Evolutionary conservation across 73 alveolate genomes (phyloP).

Genomic region (Blepharisma japonicum): DNA sequence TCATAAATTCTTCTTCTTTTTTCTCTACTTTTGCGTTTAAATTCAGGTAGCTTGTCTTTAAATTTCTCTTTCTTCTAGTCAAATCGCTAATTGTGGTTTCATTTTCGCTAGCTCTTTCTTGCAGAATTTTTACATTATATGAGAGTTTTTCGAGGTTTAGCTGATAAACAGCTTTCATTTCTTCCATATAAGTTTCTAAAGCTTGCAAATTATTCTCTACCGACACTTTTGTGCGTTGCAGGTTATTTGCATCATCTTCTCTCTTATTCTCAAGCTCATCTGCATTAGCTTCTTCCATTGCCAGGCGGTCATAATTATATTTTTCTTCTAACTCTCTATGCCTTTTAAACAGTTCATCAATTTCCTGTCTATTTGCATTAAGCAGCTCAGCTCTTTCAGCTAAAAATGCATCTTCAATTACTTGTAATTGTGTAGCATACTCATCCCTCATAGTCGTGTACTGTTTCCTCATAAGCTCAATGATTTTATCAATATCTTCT

Average conservation of each 20-base stretch:
- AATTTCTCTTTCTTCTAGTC: slow-evolving; percentile 51
- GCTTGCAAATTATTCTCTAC: slow-evolving; percentile 75
- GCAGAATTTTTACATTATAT: slow-evolving; percentile 66
- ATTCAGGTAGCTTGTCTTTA: not conserved
- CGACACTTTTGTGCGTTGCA: slow-evolving; percentile 70
- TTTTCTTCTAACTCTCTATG: slow-evolving; percentile 68
- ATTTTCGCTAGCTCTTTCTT: slow-evolving; percentile 69
- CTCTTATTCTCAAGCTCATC: slow-evolving; percentile 69
- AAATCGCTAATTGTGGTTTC: slow-evolving; percentile 51
- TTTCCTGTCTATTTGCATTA: slow-evolving; percentile 54
- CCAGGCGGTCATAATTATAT: slow-evolving; percentile 56
- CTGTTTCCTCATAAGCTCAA: slow-evolving; percentile 68
- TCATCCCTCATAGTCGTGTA: slow-evolving; percentile 72
- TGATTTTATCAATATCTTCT: slow-evolving; percentile 68
- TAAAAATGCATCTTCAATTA: slow-evolving; percentile 73
- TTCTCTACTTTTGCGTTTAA: slow-evolving; percentile 43
- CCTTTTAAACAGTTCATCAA: slow-evolving; percentile 63
- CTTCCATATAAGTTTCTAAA: slow-evolving; percentile 80
- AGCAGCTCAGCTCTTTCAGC: slow-evolving; percentile 40
- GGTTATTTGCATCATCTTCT: slow-evolving; percentile 69
- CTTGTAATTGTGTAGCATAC: slow-evolving; percentile 60
- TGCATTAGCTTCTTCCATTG: slow-evolving; percentile 71
- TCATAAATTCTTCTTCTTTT: slow-evolving; percentile 48
- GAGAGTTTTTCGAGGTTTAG: slow-evolving; percentile 75
- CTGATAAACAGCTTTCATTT: slow-evolving; percentile 81